Base-by-base conservation (phyloP, 192 early-diverging fungal species). In the Podila clonocystis region DNA sequence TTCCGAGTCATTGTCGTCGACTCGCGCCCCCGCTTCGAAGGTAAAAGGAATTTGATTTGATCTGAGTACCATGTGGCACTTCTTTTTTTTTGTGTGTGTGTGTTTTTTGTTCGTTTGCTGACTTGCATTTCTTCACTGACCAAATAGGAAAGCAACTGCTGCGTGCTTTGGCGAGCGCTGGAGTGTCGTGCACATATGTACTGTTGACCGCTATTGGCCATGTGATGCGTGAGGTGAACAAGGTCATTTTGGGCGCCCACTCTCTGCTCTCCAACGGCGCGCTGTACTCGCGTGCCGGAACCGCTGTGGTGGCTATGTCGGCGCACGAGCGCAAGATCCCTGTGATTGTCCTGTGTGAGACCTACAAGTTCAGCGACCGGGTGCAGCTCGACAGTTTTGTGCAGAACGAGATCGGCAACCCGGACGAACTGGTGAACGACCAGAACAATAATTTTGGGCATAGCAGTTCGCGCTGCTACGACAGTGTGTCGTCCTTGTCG, bases 1-100 rank as follows among this genome's bases (percentile, higher is more conserved):
- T 99, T 99, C 78, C 89, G 91, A 57, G 98, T 99, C 13, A 94
- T 99, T 65, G 92, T 98, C 8, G 89, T 96, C 20, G 98, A 99
- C 73, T 90, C 94, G 30, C 87, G 96, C 11, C 97, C 97, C 7
- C 88, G 89, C 48, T 90, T 94, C 30, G 98, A 99, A 87, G 97
- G 97, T 87, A 84, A 83, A 62, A n/a, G 20, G 15, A 13, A 31
- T 52, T 15, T 7, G 6, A 7, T 5, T 89, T 24, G 36, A 36
- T 41, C 34, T 2, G 24, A 11, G 59, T 9, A 7, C 9, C 24
- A 62, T 36, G 5, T 28, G 26, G 3, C 4, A 17, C 24, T 12
- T n/a, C 9, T 20, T 17, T 9, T 1, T 38, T 33, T 20, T 12
- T 29, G 20, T n/a, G n/a, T n/a, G n/a, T n/a, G n/a, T n/a, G n/a